A percentile compares a stretch with the other conserved stretches of the same genome.
These are phyloP conservation scores for Sporobolomyces pararoseus DNA, from an alignment of 768 basidiomycete genomes.

Conservation along the genomic window DNA sequence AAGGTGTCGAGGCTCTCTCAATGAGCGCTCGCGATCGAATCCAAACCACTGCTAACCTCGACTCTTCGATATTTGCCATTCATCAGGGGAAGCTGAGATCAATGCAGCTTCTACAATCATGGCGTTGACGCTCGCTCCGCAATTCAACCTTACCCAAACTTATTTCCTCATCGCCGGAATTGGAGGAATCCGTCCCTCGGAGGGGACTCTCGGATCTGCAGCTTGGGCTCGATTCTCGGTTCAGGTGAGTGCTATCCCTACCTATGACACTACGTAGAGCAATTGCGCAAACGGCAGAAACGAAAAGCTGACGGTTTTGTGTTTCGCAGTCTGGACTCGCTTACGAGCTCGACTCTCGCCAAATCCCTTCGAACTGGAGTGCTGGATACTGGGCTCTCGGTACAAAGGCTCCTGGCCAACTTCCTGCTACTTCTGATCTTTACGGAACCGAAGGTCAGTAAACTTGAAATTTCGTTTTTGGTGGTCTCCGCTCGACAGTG, in stretches of 20 bases:
- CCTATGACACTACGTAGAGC: neutral
- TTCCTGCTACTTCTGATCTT: constrained; percentile 36
- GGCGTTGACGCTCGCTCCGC: constrained; percentile 48
- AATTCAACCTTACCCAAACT: constrained; percentile 51
- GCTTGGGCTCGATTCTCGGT: constrained; percentile 52
- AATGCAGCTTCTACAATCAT: constrained; percentile 52
- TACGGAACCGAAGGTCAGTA: constrained; percentile 55
- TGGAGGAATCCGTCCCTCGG: constrained; percentile 52
- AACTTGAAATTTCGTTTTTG: neutral
- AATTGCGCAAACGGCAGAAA: too few species aligned
- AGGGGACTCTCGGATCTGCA: constrained; percentile 51
- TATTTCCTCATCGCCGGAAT: constrained; percentile 55
- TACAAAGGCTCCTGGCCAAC: constrained; percentile 21
- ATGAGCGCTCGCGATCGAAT: too few species aligned
- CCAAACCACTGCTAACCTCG: too few species aligned
- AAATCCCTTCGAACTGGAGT: constrained; percentile 51
- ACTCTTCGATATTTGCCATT: too few species aligned
- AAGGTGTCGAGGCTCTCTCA: too few species aligned
- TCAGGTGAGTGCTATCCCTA: constrained; percentile 44
- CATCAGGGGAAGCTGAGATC: constrained; percentile 50
- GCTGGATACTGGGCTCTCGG: constrained; percentile 49
- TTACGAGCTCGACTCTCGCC: constrained; percentile 54
- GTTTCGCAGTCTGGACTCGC: constrained; percentile 46
- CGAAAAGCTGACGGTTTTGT: neutral
- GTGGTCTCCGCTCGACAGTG: too few species aligned